A percentile compares a stretch with the other conserved stretches of the same genome.
phyloP scores from a whole-genome alignment of 2,329 filamentous ascomycete species.

The Basipetospora chlamydospora region DNA sequence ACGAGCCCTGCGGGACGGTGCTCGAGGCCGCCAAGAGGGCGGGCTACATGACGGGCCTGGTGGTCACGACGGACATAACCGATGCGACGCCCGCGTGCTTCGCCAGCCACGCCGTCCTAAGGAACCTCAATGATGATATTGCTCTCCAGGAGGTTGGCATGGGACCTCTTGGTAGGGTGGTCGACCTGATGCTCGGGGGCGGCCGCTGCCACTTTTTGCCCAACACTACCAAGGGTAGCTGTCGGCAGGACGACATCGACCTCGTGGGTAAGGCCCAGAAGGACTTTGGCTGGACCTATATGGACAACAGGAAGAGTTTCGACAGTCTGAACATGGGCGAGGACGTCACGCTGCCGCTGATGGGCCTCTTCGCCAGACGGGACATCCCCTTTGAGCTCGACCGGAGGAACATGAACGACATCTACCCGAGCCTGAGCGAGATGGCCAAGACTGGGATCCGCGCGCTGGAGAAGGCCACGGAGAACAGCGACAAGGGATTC shows the following conservation, averaged over 20 bases:
- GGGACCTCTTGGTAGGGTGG: conserved; percentile 70
- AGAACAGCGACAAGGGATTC: conserved; percentile 78
- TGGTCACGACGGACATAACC: conserved; percentile 88
- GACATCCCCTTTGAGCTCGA: conserved; percentile 94
- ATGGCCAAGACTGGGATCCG: conserved; percentile 76
- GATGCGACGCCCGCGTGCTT: conserved; percentile 96
- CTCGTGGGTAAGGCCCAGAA: conserved; percentile 58
- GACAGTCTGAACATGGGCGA: conserved; percentile 55
- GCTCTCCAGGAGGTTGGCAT: conserved; percentile 85
- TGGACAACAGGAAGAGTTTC: conserved; percentile 58
- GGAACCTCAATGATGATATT: conserved; percentile 76
- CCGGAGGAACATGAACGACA: conserved; percentile 59
- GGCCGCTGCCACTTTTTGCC: conserved; percentile 87
- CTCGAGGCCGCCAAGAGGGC: conserved; percentile 86
- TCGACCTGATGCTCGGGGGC: conserved; percentile 86
- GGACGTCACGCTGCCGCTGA: conserved; percentile 58
- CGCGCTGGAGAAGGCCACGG: conserved; percentile 67
- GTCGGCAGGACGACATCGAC: conserved; percentile 64
- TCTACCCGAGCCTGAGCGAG: conserved; percentile 80
- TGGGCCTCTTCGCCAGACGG: conserved; percentile 68
- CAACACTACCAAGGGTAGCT: conserved; percentile 68
- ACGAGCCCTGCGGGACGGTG: conserved; percentile 76
- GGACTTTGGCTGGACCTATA: conserved; percentile 66
- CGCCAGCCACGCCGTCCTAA: conserved; percentile 68
- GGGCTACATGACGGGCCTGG: conserved; percentile 83